Evolutionary conservation across 805 yeast genomes (phyloP).

Genomic region (Saccharomyces paradoxus): DNA sequence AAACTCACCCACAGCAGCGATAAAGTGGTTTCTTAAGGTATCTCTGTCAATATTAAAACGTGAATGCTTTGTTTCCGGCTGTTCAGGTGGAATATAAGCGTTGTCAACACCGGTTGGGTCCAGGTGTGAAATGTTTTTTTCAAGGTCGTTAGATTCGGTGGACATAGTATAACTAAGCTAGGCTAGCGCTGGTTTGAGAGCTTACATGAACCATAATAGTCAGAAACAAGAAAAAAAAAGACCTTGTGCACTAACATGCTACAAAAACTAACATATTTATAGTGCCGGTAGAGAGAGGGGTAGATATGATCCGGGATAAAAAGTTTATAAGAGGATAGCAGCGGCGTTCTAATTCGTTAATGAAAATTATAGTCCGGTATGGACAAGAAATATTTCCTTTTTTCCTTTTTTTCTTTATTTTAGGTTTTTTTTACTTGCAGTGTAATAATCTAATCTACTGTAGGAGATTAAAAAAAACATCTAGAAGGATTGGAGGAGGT

Average conservation of each 20-base stretch:
- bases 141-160: not conserved
- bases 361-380: not conserved
- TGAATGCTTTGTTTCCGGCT: not conserved
- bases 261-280: not conserved
- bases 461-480: not conserved
- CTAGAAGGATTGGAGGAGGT: not conserved
- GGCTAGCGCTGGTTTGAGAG: not conserved
- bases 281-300: not conserved
- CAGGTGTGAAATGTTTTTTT: not conserved
- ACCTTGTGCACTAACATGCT: not conserved
- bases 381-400: not conserved
- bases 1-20: constrained; percentile 71
- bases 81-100: not conserved
- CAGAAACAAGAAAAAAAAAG: not conserved
- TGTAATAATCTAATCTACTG: not conserved
- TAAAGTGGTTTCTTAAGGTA: constrained; percentile 47
- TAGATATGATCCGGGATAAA: not conserved
- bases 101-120: not conserved
- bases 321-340: too few relatives aligned
- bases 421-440: not conserved
- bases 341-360: not conserved
- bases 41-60: constrained; percentile 35
- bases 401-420: too few relatives aligned
- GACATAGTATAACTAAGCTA: not conserved
- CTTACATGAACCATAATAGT: not conserved